These are phyloP conservation scores for Hirsutella thompsonii DNA, from an alignment of 2,329 filamentous ascomycete genomes.

Conservation along the genomic window DNA sequence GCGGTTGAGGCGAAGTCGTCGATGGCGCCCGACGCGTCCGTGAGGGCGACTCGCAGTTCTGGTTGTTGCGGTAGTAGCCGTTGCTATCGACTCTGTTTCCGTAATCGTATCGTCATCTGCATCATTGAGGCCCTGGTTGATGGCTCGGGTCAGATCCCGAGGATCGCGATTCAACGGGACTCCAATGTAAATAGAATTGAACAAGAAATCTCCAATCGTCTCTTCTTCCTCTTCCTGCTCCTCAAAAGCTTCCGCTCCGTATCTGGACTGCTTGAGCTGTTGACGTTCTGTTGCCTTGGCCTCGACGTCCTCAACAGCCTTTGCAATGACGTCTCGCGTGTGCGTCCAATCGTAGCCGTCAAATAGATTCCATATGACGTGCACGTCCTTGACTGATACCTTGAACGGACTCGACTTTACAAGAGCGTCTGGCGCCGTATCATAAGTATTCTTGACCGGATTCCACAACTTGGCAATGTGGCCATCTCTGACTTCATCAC, in stretches of 20 bases:
- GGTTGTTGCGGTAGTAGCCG: conserved; percentile 50
- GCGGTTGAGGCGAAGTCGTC: conserved; percentile 62
- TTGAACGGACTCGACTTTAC: conserved; percentile 58
- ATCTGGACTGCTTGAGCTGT: conserved; percentile 17
- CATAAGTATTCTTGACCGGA: conserved; percentile 63
- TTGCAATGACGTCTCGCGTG: conserved; percentile 74
- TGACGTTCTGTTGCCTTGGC: conserved; percentile 65
- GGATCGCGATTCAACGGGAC: conserved; percentile 80
- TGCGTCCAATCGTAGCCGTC: conserved; percentile 95
- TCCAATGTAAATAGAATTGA: conserved; percentile 97
- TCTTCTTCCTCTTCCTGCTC: conserved; percentile 71
- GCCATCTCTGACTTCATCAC: conserved; percentile 37
- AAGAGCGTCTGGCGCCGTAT: conserved; percentile 47
- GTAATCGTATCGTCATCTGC: conserved; percentile 55
- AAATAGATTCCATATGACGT: conserved; percentile 94
- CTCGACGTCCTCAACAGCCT: conserved; percentile 82
- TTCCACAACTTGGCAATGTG: conserved; percentile 68
- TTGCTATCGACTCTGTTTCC: conserved; percentile 81
- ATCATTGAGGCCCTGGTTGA: conserved; percentile 83
- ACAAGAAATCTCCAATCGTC: conserved; percentile 86
- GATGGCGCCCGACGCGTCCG: conserved; percentile 46
- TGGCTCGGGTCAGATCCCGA: conserved; percentile 64
- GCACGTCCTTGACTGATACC: conserved; percentile 70
- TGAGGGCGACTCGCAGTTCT: conserved; percentile 29
- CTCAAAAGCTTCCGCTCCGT: conserved; percentile 45